Base-by-base conservation (phyloP, 495 filamentous ascomycete species). In the Neurospora africana region DNA sequence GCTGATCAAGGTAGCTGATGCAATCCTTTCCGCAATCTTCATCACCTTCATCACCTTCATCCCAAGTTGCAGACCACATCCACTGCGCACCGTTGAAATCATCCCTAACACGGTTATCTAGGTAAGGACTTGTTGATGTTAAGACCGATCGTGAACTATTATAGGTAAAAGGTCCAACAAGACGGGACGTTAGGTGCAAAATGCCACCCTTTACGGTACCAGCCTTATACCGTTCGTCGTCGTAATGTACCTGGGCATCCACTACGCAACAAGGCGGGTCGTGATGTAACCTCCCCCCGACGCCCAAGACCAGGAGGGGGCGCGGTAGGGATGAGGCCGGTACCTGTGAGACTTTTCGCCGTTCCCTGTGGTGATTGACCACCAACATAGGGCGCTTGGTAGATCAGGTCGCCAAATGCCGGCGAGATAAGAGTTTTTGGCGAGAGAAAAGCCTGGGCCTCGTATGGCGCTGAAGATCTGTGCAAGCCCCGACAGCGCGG, bases 11-110 rank as follows among this genome's bases (percentile, higher is more conserved):
- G 23, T 65, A 65, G 15, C 53, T 35, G 27, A 65, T 65, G 53
- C 0, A 17, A 4, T 5, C 0, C 11, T 17, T 17, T 17, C 27
- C 13, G 27, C 13, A 61, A 15, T 8, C 11, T 4, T 0, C 8
- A 61, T 61, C 53, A 7, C 6, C 11, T 4, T 0, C 8, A 61
- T 61, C 53, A 7, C 6, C 0, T 17, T 30, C 23, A 27, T 58
- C 47, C 47, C 47, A 19, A 43, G 4, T 8, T 36, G 1, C 8
- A n/a, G n/a, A 13, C 4, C 39, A 40, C 2, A 1, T 0, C 2
- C 0, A 23, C 3, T 5, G 21, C 44, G 0, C 0, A n/a, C 0
- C n/a, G 3, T 9, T 0, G 44, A 61, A 1, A 2, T 27, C 27
- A 15, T 19, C 6, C 27, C 13, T 19, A 1, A 35, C 5, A 10